Base-by-base conservation (phyloP, 495 filamentous ascomycete species). In the Choiromyces venosus region DNA sequence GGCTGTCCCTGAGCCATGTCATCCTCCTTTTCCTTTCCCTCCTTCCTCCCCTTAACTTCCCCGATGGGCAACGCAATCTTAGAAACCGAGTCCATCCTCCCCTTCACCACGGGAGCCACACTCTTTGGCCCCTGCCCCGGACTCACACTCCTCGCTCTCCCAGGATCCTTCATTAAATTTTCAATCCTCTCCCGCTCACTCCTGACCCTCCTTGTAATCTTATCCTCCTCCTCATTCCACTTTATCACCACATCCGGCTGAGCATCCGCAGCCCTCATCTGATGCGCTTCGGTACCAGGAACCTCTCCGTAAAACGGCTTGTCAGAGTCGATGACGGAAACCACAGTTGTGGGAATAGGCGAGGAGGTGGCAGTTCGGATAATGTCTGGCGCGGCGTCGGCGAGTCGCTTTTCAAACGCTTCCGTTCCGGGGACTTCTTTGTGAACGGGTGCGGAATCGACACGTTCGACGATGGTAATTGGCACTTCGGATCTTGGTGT, bases 381-480 rank as follows among this genome's bases (percentile, higher is more conserved):
- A n/a, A 72, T 46, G 80, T 97, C 94, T 18, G 93, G 94, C 56
- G 89, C 87, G 38, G 94, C 92, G 85, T 97, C 93, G 39, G 87
- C 89, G 79, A 89, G 88, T 69, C 92, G 88, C 81, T 89, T 84
- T 71, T 90, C 85, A 80, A 92, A 91, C 66, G 92, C 92, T 68
- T 86, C 83, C 7, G 93, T 97, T n/a, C 93, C 93, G 14, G 93
- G 92, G 33, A 96, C 87, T 77, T 97, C 93, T 29, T 93, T 92
- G 83, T 95, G 16, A 38, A 46, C 29, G 40, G 74, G 70, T 19
- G 9, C 42, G 40, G 66, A 35, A 6, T 76, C 69, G 36, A 67
- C 37, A 18, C 52, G 56, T 44, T 69, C 74, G 25, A 76, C 42
- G 18, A 70, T 46, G 4, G 38, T 77, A 33, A 77, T 66, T 8